phyloP scores from a whole-genome alignment of 2,329 filamentous ascomycete genomes.

The Trichophyton verrucosum region DNA sequence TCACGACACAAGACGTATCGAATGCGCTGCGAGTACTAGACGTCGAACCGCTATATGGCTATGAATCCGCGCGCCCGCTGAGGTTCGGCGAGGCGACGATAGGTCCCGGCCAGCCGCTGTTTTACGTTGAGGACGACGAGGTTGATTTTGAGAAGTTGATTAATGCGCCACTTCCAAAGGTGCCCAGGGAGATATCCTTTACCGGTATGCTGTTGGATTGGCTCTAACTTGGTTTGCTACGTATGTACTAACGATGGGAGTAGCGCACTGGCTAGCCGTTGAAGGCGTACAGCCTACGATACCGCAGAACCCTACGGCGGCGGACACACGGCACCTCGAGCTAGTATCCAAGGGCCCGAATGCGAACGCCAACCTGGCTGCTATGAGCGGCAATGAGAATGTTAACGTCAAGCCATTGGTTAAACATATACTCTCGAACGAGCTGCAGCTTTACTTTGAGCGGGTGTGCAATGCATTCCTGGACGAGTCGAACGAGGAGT shows the following conservation, averaged over 20 bases:
- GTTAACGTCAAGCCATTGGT: conserved; percentile 77
- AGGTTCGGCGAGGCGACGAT: conserved; percentile 88
- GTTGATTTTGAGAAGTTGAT: conserved; percentile 98
- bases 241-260: not conserved
- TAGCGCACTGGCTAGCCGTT: conserved; percentile 93
- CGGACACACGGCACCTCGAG: conserved; percentile 72
- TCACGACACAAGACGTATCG: conserved; percentile 81
- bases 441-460: conserved; percentile 92
- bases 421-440: conserved; percentile 91
- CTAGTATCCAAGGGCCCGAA: conserved; percentile 80
- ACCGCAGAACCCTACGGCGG: conserved; percentile 83
- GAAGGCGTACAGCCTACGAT: conserved; percentile 96
- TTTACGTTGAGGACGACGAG: conserved; percentile 97
- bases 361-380: conserved; percentile 72
- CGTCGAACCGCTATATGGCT: conserved; percentile 90
- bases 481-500: conserved; percentile 69
- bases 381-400: conserved; percentile 71
- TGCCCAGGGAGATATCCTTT: conserved; percentile 82
- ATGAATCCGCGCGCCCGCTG: conserved; percentile 80
- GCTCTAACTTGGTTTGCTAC: not conserved
- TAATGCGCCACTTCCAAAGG: conserved; percentile 87
- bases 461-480: conserved; percentile 83
- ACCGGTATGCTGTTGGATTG: conserved; percentile 50
- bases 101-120: conserved; percentile 84
- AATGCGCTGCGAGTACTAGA: conserved; percentile 77